Evolutionary conservation across 1,284 basidiomycete genomes (phyloP).

Genomic region (Puccinia brachypodii): DNA sequence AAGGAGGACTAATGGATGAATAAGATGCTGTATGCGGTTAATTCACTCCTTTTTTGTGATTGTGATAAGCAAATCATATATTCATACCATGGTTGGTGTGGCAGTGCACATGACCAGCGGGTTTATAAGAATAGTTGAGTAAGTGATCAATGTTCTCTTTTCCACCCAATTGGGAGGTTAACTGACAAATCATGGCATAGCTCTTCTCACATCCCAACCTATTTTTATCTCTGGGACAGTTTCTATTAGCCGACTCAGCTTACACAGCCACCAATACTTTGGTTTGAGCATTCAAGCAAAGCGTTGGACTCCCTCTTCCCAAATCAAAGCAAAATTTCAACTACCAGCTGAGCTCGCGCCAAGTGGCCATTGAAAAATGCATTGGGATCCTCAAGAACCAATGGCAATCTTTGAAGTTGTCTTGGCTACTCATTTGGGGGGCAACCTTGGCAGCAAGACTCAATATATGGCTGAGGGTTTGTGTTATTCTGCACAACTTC

Average conservation of each 20-base stretch:
- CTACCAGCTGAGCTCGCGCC: background rate
- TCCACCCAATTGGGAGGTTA: too few species aligned
- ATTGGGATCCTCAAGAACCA: conserved; percentile 17
- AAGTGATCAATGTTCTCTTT: too few species aligned
- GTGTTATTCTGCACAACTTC: background rate
- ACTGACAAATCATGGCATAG: too few species aligned
- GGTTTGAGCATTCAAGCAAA: background rate
- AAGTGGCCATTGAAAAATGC: conserved; percentile 9
- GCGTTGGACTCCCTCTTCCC: background rate
- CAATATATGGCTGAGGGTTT: background rate
- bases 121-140: background rate
- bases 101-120: background rate
- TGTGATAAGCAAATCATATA: background rate
- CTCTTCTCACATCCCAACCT: too few species aligned
- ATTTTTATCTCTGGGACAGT: conserved; percentile 4
- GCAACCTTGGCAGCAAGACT: background rate
- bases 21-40: background rate
- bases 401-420: conserved; percentile 8
- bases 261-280: background rate
- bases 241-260: conserved; percentile 16
- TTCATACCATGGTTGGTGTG: background rate
- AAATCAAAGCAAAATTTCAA: conserved; percentile 1
- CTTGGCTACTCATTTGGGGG: background rate
- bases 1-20: background rate
- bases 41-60: background rate